Evolutionary conservation across 805 yeast genomes (phyloP).

Genomic region (Cyberlindnera saturnus): DNA sequence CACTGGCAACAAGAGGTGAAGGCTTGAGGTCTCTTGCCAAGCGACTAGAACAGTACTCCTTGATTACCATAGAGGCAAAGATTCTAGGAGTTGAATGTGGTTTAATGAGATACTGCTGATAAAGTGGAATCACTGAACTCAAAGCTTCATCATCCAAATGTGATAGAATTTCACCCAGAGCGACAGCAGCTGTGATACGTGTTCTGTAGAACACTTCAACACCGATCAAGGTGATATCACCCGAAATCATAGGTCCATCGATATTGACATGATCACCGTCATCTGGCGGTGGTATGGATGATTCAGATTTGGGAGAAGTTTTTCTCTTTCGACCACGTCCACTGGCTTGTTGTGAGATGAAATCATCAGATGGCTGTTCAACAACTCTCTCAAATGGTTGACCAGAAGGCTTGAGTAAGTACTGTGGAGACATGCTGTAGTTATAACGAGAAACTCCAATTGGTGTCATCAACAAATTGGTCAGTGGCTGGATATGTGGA

Average conservation of each 20-base stretch:
- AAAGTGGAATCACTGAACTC: slow-evolving; percentile 29
- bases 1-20: slow-evolving; percentile 22
- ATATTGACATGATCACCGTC: slow-evolving; percentile 71
- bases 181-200: slow-evolving; percentile 67
- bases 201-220: slow-evolving; percentile 67
- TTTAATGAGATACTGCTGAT: slow-evolving; percentile 21
- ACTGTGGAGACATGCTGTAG: slow-evolving; percentile 73
- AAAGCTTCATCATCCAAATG: slow-evolving; percentile 37
- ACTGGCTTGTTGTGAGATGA: slow-evolving; percentile 12
- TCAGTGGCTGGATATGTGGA: slow-evolving; percentile 52
- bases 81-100: slow-evolving; percentile 69
- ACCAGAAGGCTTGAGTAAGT: slow-evolving; percentile 79
- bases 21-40: slow-evolving; percentile 14
- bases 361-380: slow-evolving; percentile 6
- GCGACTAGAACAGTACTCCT: slow-evolving; percentile 50
- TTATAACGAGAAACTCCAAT: slow-evolving; percentile 88
- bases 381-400: slow-evolving; percentile 1
- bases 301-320: slow-evolving; percentile 18
- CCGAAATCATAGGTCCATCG: slow-evolving; percentile 87
- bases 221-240: slow-evolving; percentile 86
- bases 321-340: slow-evolving; percentile 47
- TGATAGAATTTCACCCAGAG: slow-evolving; percentile 64
- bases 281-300: slow-evolving; percentile 38
- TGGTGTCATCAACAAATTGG: slow-evolving; percentile 80
- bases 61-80: slow-evolving; percentile 59